Base-by-base conservation (phyloP, 768 basidiomycete species). In the Boletus tomentosulus region DNA sequence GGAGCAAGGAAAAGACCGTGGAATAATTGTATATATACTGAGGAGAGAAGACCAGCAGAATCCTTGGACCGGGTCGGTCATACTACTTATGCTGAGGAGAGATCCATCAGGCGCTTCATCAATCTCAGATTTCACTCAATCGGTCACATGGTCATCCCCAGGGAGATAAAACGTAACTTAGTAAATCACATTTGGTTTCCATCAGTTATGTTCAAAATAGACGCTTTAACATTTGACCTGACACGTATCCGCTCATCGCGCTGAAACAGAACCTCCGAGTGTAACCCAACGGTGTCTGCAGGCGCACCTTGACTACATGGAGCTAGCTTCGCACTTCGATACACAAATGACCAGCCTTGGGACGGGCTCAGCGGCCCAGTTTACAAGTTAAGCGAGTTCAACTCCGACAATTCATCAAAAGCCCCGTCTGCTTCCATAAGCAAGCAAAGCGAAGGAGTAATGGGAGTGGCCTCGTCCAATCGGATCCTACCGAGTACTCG, bases 131-230 rank as follows among this genome's bases (percentile, higher is more conserved):
- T 28, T 24, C n/a, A 38, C 25, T 13, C 27, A 37, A 55, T 52
- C 34, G 37, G 48, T 61, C 59, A 57, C 48, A 58, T 61, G 51
- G 48, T 6, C 47, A 47, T 55, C 52, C 24, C 63, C 46, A 54
- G 57, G 64, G 64, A 38, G 65, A 67, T 65, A 65, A 54, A 55
- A 48, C 65, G 64, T 45, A 58, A 55, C 50, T 19, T 19, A 19
- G 19, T 19, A 19, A 19, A 19, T 61, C 39, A 9, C 3, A 45
- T 30, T 45, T 16, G 44, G 43, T 44, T 31, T 57, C 62, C 46
- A 64, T 50, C 34, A 37, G 6, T n/a, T 24, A n/a, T 31, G 45
- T 30, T 34, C 31, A 15, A 47, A 34, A 25, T 24, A 47, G 46
- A 31, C 38, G n/a, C 27, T 30, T 37, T 11, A 19, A 28, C 37